These are phyloP conservation scores for Multifurca ochricompacta DNA, from an alignment of 768 basidiomycete species.

Conservation along the genomic window DNA sequence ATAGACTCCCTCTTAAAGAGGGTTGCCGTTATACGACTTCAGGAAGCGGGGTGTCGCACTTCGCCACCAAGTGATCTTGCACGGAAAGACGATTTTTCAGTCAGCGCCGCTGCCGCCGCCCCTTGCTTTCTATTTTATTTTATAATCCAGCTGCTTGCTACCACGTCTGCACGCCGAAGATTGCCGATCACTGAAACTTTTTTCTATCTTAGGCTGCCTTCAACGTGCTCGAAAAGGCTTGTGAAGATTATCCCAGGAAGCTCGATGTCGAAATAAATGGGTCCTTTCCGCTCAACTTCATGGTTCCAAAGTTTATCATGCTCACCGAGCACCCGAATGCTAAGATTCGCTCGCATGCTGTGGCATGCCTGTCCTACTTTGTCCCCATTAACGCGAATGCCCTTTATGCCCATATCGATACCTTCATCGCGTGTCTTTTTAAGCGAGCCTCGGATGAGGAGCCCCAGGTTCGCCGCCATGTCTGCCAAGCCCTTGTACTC, in stretches of 20 bases:
- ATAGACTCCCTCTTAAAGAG: background rate
- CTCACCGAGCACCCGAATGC: conserved; percentile 78
- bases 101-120: background rate
- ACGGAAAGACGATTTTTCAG: background rate
- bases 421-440: conserved; percentile 89
- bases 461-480: conserved; percentile 87
- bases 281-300: conserved; percentile 87
- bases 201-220: conserved; percentile 64
- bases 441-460: conserved; percentile 92
- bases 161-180: background rate
- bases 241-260: conserved; percentile 94
- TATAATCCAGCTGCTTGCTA: background rate
- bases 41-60: background rate
- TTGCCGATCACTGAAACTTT: conserved; percentile 18
- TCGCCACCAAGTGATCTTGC: background rate
- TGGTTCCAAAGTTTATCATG: conserved; percentile 91
- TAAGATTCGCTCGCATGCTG: conserved; percentile 89
- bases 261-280: conserved; percentile 92
- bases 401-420: conserved; percentile 85
- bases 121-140: background rate
- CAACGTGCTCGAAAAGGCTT: conserved; percentile 89
- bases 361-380: conserved; percentile 93
- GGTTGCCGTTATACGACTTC: background rate
- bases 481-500: conserved; percentile 91
- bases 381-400: conserved; percentile 82